A percentile compares a stretch with the other conserved stretches of the same genome.
Conservation (phyloP, 106 monocot genomes). For the Iris macrosiphon region DNA sequence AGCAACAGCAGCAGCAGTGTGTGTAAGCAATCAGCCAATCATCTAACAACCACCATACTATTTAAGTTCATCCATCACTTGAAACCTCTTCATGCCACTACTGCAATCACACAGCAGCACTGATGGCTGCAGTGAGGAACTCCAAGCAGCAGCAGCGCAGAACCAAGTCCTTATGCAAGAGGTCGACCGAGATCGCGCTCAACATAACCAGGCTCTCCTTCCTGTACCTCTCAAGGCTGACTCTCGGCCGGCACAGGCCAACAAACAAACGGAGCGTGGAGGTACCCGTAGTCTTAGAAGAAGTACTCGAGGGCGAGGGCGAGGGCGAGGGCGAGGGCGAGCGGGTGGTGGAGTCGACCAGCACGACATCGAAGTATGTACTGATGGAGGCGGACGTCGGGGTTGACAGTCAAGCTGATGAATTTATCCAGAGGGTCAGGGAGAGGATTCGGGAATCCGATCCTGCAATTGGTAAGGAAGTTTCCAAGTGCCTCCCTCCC, state of each 20-base stretch:
- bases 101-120: no score
- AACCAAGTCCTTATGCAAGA: conserved; percentile 7
- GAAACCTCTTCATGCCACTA: no score
- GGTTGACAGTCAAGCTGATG: background rate
- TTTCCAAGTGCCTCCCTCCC: conserved; percentile 12
- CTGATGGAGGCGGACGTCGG: background rate
- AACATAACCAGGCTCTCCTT: conserved; percentile 10
- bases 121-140: background rate
- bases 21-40: no score
- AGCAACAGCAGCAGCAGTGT: no score
- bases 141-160: background rate
- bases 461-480: background rate
- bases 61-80: no score
- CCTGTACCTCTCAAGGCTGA: conserved; percentile 2
- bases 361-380: background rate
- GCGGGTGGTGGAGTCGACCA: background rate
- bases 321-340: no score
- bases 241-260: background rate
- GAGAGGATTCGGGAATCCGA: background rate
- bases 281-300: background rate
- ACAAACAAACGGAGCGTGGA: background rate
- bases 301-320: no score
- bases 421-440: background rate
- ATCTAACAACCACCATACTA: no score
- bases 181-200: conserved; percentile 4